Base-by-base conservation (phyloP, 164 flowering plant genomes). In the Umbilicus rupestris region DNA sequence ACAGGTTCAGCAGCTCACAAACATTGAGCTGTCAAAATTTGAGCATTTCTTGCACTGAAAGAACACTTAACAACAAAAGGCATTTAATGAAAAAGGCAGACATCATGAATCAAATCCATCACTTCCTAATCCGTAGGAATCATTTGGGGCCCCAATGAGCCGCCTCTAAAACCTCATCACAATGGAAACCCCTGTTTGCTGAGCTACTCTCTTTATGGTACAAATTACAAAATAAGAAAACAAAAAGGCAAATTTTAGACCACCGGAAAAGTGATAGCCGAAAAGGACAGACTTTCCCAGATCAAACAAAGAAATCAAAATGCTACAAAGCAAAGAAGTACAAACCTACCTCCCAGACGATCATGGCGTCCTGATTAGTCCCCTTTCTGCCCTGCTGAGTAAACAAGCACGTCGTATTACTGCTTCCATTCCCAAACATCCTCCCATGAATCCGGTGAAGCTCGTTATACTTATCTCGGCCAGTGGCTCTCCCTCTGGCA, bases 361-460 rank as follows among this genome's bases (percentile, higher is more conserved):
- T 15, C 82, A 79, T 79, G 72, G 82, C 80, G 44, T 79, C 82
- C 49, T 79, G 82, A 65, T 79, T 79, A 65, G 71, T 68, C 1
- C 82, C 82, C 47, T 79, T 79, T 68, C 73, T 79, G 39, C 82
- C 82, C 69, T 79, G 82, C 68, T 79, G 80, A 11, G 82, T 77
- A 55, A 69, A 79, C 63, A 79, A 66, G 66, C 73, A 75, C 7
- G 77, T 71, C n/a, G 29, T 28, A 20, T 66, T 57, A 37, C 45
- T 70, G 3, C 71, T 65, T 4, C 77, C 81, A 39, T 71, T 78
- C 15, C 42, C 42, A 33, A n/a, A 37, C 42, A 63, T 35, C 45
- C 65, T 63, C 28, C 46, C 65, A 62, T 42, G 65, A 62, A 62
- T 62, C 26, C 42, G 17, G 14, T 2, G 42, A 35, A 62, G 42